These are phyloP conservation scores for Ampelomyces quisqualis DNA, from an alignment of 2,329 filamentous ascomycete species.

Conservation along the genomic window DNA sequence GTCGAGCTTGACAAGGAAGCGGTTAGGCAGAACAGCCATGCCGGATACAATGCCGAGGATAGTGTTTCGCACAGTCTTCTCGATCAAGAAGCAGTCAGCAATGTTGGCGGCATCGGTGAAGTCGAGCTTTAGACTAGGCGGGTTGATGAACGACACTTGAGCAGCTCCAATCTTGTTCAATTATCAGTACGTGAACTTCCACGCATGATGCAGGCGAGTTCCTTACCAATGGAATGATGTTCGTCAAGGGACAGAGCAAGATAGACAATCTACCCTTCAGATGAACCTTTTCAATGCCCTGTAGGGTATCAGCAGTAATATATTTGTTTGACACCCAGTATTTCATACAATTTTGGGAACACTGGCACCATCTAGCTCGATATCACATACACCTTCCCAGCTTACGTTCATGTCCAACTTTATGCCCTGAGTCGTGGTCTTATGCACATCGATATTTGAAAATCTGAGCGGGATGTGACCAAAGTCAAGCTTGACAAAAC, in stretches of 20 bases:
- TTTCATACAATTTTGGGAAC: conserved; percentile 51
- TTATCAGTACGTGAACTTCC: conserved; percentile 8
- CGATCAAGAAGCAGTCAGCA: conserved; percentile 47
- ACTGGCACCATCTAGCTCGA: conserved; percentile 50
- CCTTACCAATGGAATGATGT: conserved; percentile 50
- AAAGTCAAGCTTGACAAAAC: conserved; percentile 52
- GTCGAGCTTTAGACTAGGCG: conserved; percentile 49
- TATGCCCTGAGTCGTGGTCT: conserved; percentile 48
- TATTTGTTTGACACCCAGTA: no score
- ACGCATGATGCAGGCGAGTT: not conserved
- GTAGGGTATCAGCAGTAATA: no score
- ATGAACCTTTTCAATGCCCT: conserved; percentile 50
- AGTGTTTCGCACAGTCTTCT: conserved; percentile 49
- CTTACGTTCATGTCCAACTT: conserved; percentile 52
- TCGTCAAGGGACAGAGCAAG: conserved; percentile 49
- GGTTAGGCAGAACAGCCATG: conserved; percentile 54
- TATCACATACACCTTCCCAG: conserved; percentile 52
- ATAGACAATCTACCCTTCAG: conserved; percentile 50
- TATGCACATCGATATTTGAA: conserved; percentile 49
- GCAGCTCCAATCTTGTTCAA: conserved; percentile 49
- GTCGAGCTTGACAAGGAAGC: conserved; percentile 53
- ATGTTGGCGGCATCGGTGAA: conserved; percentile 53
- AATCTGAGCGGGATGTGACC: conserved; percentile 47
- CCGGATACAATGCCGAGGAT: conserved; percentile 49
- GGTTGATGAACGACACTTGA: conserved; percentile 54